These are phyloP conservation scores for Exophiala bonariae DNA, from an alignment of 2,329 filamentous ascomycete species.

Conservation along the genomic window DNA sequence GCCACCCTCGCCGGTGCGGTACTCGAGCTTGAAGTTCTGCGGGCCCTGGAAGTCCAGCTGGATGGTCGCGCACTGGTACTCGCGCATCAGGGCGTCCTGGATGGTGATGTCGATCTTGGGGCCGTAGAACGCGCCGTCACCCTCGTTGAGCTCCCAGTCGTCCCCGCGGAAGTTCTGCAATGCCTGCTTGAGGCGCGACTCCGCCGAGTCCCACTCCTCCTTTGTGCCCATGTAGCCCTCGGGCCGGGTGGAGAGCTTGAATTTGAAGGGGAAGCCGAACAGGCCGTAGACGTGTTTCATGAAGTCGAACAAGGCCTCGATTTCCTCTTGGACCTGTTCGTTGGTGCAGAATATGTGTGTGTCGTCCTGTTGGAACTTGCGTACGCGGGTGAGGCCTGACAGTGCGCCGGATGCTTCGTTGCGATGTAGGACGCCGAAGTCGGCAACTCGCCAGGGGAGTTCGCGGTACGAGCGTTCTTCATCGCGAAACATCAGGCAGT, in stretches of 20 bases:
- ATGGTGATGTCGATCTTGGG: slow-evolving; percentile 99
- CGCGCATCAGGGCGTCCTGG: slow-evolving; percentile 78
- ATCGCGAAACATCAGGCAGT: slow-evolving; percentile 80
- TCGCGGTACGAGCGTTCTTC: slow-evolving; percentile 85
- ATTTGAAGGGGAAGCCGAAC: slow-evolving; percentile 85
- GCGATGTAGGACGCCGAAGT: slow-evolving; percentile 92
- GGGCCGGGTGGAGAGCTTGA: slow-evolving; percentile 87
- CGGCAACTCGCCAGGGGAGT: slow-evolving; percentile 86
- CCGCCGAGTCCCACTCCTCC: slow-evolving; percentile 85
- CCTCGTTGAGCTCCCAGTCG: slow-evolving; percentile 87
- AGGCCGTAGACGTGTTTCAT: slow-evolving; percentile 76
- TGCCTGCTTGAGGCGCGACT: slow-evolving; percentile 75
- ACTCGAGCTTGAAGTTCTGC: slow-evolving; percentile 83
- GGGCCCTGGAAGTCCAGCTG: slow-evolving; percentile 89
- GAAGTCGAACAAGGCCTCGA: slow-evolving; percentile 85
- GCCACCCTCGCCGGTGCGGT: slow-evolving; percentile 70
- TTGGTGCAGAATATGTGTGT: slow-evolving; percentile 92
- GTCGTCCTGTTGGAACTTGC: slow-evolving; percentile 94
- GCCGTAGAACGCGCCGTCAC: slow-evolving; percentile 96
- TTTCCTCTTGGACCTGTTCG: slow-evolving; percentile 73
- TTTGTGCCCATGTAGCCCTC: slow-evolving; percentile 88
- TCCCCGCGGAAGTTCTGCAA: slow-evolving; percentile 74
- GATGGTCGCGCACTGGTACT: slow-evolving; percentile 89
- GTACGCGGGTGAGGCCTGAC: slow-evolving; percentile 84
- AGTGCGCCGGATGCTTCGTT: slow-evolving; percentile 94